Percentiles rank a stretch among this genome's conserved stretches.
Conservation (phyloP, 2,329 filamentous ascomycete genomes). For the Fusarium concolor region DNA sequence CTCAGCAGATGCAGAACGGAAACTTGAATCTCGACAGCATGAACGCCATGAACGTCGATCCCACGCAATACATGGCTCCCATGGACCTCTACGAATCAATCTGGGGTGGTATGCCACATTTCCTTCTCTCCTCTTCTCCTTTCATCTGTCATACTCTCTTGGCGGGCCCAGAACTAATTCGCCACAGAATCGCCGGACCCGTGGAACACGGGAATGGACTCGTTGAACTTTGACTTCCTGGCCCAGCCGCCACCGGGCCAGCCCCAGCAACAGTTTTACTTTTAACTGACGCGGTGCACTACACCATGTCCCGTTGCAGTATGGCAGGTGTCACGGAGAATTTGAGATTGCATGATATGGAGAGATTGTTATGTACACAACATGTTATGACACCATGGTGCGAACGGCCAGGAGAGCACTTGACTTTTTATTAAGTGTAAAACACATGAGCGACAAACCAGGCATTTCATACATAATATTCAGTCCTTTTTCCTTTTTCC, state of each 20-base stretch:
- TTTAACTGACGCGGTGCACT: conserved; percentile 49
- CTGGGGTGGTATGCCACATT: conserved; percentile 68
- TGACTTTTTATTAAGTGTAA: conserved; percentile 22
- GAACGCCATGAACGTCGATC: conserved; percentile 64
- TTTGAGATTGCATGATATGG: background rate
- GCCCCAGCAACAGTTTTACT: conserved; percentile 69
- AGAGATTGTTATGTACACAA: conserved; percentile 1
- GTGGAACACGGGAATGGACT: conserved; percentile 67
- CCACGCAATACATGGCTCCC: conserved; percentile 70
- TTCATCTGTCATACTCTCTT: background rate
- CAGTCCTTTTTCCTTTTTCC: conserved; percentile 18
- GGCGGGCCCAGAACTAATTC: conserved; percentile 25
- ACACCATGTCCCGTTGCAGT: background rate
- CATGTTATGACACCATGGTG: conserved; percentile 17
- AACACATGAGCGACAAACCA: conserved; percentile 14
- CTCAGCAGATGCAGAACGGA: conserved; percentile 52
- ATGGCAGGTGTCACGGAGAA: background rate
- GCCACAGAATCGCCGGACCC: conserved; percentile 68
- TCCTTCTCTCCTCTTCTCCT: background rate
- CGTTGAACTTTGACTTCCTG: conserved; percentile 71
- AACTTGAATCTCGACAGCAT: conserved; percentile 58
- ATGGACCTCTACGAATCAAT: conserved; percentile 77
- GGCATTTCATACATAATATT: conserved; percentile 32
- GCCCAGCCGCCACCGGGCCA: conserved; percentile 70
- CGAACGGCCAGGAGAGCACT: conserved; percentile 12